These are phyloP conservation scores for Thermochaetoides thermophila DNA, from an alignment of 495 filamentous ascomycete genomes.

Conservation along the genomic window DNA sequence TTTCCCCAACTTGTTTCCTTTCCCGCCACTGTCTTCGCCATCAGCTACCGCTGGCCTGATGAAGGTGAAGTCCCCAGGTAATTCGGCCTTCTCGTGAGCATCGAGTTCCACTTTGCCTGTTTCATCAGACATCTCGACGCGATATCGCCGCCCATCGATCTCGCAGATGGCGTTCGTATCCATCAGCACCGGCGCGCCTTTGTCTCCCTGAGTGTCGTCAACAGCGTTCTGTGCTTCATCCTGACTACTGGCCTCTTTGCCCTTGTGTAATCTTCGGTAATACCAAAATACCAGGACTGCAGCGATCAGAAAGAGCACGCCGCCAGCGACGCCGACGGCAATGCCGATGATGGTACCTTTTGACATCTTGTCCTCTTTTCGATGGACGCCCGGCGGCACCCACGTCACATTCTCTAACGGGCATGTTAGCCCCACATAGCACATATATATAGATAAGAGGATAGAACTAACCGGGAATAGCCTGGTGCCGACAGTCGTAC, in stretches of 20 bases:
- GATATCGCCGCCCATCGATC: conserved; percentile 11
- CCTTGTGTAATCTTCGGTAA: conserved; percentile 4
- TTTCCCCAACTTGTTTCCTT: too few species aligned
- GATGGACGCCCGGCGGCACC: too few species aligned
- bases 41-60: too few species aligned
- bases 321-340: conserved; percentile 12
- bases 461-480: conserved; percentile 2
- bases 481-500: conserved; percentile 24
- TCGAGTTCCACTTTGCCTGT: conserved; percentile 14
- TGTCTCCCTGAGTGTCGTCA: too few species aligned
- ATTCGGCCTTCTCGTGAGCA: conserved; percentile 6
- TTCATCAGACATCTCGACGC: conserved; percentile 13
- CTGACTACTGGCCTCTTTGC: not conserved
- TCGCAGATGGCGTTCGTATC: conserved; percentile 8
- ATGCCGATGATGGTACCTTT: conserved; percentile 13
- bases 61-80: too few species aligned
- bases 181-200: not conserved
- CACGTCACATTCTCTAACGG: not conserved
- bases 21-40: too few species aligned
- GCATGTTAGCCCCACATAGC: not conserved
- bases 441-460: not conserved
- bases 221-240: too few species aligned
- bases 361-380: conserved; percentile 5
- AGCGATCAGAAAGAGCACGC: conserved; percentile 3
- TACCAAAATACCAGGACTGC: conserved; percentile 7